phyloP scores from a whole-genome alignment of 495 filamentous ascomycete genomes.

The Tuber aestivum region DNA sequence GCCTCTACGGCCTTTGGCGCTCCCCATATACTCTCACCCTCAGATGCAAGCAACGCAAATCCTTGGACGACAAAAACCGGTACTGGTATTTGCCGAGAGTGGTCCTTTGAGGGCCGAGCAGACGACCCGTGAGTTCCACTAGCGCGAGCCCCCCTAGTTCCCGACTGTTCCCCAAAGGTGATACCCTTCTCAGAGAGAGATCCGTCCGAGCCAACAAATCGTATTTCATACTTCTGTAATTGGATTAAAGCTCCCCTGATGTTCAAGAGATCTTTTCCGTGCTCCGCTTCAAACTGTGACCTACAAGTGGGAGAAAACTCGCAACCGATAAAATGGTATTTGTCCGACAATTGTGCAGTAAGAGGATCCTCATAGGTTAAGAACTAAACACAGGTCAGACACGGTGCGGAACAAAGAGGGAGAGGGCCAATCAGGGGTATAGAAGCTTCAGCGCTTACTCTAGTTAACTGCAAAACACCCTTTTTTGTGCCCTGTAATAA shows the following conservation, averaged over 20 bases:
- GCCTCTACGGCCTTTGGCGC: neutral
- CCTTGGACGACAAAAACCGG: neutral
- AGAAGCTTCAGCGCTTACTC: neutral
- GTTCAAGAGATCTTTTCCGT: conserved; percentile 1
- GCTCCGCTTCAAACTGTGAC: conserved; percentile 10
- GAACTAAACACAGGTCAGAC: conserved; percentile 14
- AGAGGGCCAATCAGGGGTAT: neutral
- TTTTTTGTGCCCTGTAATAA: neutral
- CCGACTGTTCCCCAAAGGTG: conserved; percentile 20
- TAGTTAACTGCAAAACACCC: neutral
- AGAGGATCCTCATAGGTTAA: conserved; percentile 22
- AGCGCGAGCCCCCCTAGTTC: neutral
- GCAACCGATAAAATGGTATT: conserved; percentile 23
- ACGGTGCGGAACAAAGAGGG: neutral
- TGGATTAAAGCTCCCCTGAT: conserved; percentile 25
- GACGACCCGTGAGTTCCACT: neutral
- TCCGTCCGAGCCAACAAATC: conserved; percentile 32
- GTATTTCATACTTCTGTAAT: conserved; percentile 13
- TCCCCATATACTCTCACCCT: neutral
- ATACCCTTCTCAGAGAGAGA: conserved; percentile 27
- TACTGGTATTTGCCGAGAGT: neutral
- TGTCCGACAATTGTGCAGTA: conserved; percentile 31
- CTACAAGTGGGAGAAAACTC: conserved; percentile 21
- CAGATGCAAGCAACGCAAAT: neutral
- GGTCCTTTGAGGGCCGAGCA: neutral